A percentile compares a stretch with the other conserved stretches of the same genome.
Evolutionary conservation across 495 filamentous ascomycete species (phyloP).

Genomic region (Talaromyces thailandensis): DNA sequence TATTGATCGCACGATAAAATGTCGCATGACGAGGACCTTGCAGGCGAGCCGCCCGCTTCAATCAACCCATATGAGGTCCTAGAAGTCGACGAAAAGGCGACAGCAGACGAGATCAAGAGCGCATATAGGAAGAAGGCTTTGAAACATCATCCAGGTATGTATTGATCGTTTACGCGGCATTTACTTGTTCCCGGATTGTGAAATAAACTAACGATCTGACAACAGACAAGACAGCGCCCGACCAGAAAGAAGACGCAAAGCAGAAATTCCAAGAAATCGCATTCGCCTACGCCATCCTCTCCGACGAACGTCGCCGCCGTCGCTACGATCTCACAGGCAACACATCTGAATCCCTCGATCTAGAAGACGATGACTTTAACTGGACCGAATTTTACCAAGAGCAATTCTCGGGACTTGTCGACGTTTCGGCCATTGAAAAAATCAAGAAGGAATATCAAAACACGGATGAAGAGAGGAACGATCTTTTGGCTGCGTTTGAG

Average conservation of each 20-base stretch:
- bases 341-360: conserved; percentile 66
- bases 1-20: not conserved
- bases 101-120: conserved; percentile 80
- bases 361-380: conserved; percentile 69
- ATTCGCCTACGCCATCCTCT: conserved; percentile 89
- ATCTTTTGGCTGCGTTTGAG: conserved; percentile 68
- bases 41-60: conserved; percentile 36
- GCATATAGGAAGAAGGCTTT: conserved; percentile 88
- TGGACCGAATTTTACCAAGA: conserved; percentile 83
- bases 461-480: conserved; percentile 73
- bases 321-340: conserved; percentile 85
- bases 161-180: no score
- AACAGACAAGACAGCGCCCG: conserved; percentile 62
- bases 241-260: conserved; percentile 60
- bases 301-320: conserved; percentile 62
- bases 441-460: conserved; percentile 72
- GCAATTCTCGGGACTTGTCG: conserved; percentile 68
- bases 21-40: conserved; percentile 14
- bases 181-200: no score
- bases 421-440: conserved; percentile 55
- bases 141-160: conserved; percentile 80
- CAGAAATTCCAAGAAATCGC: conserved; percentile 79
- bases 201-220: not conserved
- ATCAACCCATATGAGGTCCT: conserved; percentile 89
- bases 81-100: conserved; percentile 56